Conservation (phyloP, 208 protist genomes). For the Leishmania amazonensis region DNA sequence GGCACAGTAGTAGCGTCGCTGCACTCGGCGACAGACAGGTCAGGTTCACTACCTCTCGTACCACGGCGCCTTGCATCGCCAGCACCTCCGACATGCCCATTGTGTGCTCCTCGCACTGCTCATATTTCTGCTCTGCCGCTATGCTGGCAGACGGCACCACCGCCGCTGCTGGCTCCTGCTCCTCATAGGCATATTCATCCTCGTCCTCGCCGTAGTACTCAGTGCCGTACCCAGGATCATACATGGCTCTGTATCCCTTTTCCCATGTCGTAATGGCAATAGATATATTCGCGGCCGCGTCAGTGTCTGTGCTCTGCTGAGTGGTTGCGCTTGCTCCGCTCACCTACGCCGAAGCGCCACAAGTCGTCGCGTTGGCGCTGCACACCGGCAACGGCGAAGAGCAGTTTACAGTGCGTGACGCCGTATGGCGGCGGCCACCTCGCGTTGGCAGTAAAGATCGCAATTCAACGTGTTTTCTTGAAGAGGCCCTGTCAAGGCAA, state of each 20-base stretch:
- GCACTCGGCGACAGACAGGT: constrained; percentile 19
- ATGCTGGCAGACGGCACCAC: not conserved
- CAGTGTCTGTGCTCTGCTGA: not conserved
- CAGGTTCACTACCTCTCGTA: constrained; percentile 15
- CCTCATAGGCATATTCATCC: constrained; percentile 21
- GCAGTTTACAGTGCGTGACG: not conserved
- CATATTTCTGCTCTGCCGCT: constrained; percentile 4
- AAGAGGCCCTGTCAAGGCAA: not conserved
- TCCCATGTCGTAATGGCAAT: not conserved
- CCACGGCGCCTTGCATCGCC: constrained; percentile 22
- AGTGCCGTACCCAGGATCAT: constrained; percentile 14
- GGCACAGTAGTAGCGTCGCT: constrained; percentile 13
- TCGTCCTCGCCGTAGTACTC: constrained; percentile 31
- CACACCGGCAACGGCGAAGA: not conserved
- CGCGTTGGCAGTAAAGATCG: not conserved
- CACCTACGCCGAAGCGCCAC: not conserved
- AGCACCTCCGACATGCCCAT: constrained; percentile 21
- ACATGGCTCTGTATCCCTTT: constrained; percentile 6
- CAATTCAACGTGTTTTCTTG: not conserved
- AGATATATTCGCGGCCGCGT: not conserved
- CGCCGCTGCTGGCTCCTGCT: not conserved
- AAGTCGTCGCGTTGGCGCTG: not conserved
- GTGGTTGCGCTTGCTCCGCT: not conserved
- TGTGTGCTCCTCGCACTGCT: constrained; percentile 15
- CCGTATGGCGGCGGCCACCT: not conserved